Evolutionary conservation across 2,329 filamentous ascomycete genomes (phyloP), one percentile per base, ranked within the genome.

Genomic region (Davidsoniella virescens): DNA sequence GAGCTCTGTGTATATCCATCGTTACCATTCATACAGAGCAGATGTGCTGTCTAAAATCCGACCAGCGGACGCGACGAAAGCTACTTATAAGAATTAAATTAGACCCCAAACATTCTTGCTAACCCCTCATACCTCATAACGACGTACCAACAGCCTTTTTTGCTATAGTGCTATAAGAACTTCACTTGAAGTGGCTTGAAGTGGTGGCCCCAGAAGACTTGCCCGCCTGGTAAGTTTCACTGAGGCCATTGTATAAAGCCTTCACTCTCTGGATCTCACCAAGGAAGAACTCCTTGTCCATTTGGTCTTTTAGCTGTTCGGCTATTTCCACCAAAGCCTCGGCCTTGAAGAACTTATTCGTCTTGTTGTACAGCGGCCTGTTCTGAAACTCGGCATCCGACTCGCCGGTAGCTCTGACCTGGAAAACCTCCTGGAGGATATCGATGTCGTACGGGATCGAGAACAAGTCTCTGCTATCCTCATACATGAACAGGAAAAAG

Each of bases 401-500:
- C 54, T 72, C 66, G 0, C 54, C 51, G 0, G 62, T 60, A 0
- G 60, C 65, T 2, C 59, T 62, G 1, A 76, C 73, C 2, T 70
- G 64, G 56, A 76, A 78, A 1, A 78, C 73, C 51, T 70, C 62
- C 58, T 74, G 63, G 44, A 78, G 56, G 50, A 78, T 77, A 45
- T 75, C 68, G 54, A 77, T 75, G 52, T 78, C 74, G 58, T 76
- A 69, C 2, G 73, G 73, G 50, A 76, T 76, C 2, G 61, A 59
- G 56, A 78, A 76, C 5, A 74, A 56, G 54, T 77, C 72, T 38
- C 73, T 63, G 47, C 69, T 76, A 58, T 78, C 73, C 59, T 76
- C 70, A 57, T 77, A 75, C 0, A 73, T 76, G 59, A 77, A 78
- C 44, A 77, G 62, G 57, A 75, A 75, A 59, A 74, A 76, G 51